Conservation (phyloP, 1,139 yeast genomes). For the Geotrichum cucujoidarum region DNA sequence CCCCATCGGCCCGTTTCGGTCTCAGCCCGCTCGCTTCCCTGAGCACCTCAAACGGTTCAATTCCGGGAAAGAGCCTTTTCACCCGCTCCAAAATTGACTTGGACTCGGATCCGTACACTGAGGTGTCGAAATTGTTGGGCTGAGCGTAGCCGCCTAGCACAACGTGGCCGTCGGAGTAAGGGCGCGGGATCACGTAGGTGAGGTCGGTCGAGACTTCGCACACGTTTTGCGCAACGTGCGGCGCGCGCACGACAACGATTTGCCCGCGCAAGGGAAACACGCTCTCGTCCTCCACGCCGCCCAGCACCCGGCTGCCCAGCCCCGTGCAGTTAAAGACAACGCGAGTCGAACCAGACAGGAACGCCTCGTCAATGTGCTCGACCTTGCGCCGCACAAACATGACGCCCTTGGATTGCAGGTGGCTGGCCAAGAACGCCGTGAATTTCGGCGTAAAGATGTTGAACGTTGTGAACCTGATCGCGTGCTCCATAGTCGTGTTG, state of each 20-base stretch:
- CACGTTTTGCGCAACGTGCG: slow-evolving; percentile 26
- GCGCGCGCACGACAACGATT: slow-evolving; percentile 53
- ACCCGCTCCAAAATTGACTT: slow-evolving; percentile 54
- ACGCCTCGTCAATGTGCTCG: slow-evolving; percentile 51
- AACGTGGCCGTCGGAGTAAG: slow-evolving; percentile 52
- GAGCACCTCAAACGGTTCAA: slow-evolving; percentile 38
- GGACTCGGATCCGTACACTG: slow-evolving; percentile 48
- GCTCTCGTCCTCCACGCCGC: slow-evolving; percentile 49
- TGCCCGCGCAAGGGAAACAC: slow-evolving; percentile 62
- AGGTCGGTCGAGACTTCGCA: slow-evolving; percentile 20
- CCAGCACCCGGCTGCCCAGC: slow-evolving; percentile 49
- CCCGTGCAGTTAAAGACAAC: slow-evolving; percentile 61
- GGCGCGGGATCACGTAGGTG: slow-evolving; percentile 64
- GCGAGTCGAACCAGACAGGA: slow-evolving; percentile 21
- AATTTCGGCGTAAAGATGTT: slow-evolving; percentile 60
- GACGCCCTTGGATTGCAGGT: slow-evolving; percentile 44
- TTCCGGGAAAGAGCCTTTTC: slow-evolving; percentile 45
- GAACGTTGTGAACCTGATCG: slow-evolving; percentile 52
- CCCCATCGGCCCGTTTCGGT: slow-evolving; percentile 63
- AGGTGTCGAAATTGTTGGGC: slow-evolving; percentile 50
- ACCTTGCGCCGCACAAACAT: slow-evolving; percentile 41
- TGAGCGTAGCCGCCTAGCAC: slow-evolving; percentile 63
- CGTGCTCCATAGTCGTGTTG: slow-evolving; percentile 33
- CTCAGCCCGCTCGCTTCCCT: slow-evolving; percentile 60
- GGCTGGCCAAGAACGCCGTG: slow-evolving; percentile 41